A percentile compares a stretch with the other conserved stretches of the same genome.
Evolutionary conservation across 2,329 filamentous ascomycete species (phyloP).

Genomic region (Cadophora malorum): DNA sequence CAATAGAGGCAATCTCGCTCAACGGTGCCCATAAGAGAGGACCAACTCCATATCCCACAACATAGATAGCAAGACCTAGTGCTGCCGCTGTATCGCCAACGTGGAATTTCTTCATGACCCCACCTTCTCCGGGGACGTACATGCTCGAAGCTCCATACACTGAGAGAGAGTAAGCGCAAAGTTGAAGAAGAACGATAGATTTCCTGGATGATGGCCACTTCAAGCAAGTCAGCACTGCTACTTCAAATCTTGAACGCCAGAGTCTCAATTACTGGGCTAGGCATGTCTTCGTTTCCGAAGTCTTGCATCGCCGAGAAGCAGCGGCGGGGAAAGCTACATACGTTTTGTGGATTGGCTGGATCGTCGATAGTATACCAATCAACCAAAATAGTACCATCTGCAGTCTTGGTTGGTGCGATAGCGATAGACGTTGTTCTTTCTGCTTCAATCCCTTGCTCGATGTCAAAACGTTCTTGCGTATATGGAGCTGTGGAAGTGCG

Average conservation of each 20-base stretch:
- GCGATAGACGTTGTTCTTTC: slow-evolving; percentile 28
- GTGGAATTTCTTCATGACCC: slow-evolving; percentile 58
- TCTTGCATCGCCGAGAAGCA: neutral
- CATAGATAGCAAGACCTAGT: slow-evolving; percentile 65
- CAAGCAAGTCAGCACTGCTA: neutral
- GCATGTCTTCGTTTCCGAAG: neutral
- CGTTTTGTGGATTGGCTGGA: slow-evolving; percentile 58
- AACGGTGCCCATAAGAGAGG: slow-evolving; percentile 70
- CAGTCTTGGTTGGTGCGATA: slow-evolving; percentile 29
- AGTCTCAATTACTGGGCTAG: neutral
- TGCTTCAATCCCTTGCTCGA: slow-evolving; percentile 24
- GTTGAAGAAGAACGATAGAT: slow-evolving; percentile 50
- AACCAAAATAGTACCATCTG: slow-evolving; percentile 51
- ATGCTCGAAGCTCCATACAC: slow-evolving; percentile 57
- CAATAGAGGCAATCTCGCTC: slow-evolving; percentile 68
- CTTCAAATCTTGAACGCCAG: neutral
- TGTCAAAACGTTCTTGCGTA: slow-evolving; percentile 28
- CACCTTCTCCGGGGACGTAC: slow-evolving; percentile 52
- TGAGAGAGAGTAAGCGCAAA: slow-evolving; percentile 62
- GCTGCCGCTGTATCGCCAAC: slow-evolving; percentile 58
- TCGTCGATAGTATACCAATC: slow-evolving; percentile 62
- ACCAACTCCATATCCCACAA: slow-evolving; percentile 65
- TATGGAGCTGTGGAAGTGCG: slow-evolving; percentile 28
- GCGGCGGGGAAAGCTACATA: neutral
- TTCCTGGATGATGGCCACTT: slow-evolving; percentile 52